Percentiles rank a stretch among this genome's conserved stretches.
These are phyloP conservation scores for Iris macrosiphon DNA, from an alignment of 106 monocot genomes.

Conservation along the genomic window DNA sequence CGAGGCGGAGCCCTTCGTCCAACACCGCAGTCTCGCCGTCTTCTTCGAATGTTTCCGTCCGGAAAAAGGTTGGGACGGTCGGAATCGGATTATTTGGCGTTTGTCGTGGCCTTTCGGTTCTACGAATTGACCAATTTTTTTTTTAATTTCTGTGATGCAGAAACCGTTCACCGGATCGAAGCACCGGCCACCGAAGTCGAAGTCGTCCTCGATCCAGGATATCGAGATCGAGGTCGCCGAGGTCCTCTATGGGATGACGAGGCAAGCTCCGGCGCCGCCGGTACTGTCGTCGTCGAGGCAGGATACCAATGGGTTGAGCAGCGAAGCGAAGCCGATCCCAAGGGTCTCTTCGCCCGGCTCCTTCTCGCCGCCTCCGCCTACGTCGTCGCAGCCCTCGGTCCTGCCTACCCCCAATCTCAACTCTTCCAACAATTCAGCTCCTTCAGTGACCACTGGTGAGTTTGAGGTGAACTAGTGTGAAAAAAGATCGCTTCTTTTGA, in stretches of 20 bases:
- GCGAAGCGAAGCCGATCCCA: constrained; percentile 36
- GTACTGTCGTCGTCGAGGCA: constrained; percentile 2
- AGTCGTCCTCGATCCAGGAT: constrained; percentile 51
- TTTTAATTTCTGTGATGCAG: constrained; percentile 30
- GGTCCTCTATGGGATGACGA: constrained; percentile 80
- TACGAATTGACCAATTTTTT: constrained; percentile 4
- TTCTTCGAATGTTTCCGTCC: constrained; percentile 50
- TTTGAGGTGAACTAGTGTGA: background rate
- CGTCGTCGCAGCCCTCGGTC: constrained; percentile 15
- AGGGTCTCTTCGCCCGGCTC: constrained; percentile 42
- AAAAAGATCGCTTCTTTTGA: too few relatives aligned
- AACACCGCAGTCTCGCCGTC: constrained; percentile 60
- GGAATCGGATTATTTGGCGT: background rate
- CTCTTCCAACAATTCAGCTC: constrained; percentile 5
- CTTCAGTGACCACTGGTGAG: constrained; percentile 41
- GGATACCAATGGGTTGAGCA: constrained; percentile 39
- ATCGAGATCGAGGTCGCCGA: constrained; percentile 96
- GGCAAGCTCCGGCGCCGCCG: constrained; percentile 47
- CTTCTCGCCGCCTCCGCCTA: constrained; percentile 17
- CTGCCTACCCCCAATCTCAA: constrained; percentile 15
- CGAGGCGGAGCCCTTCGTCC: constrained; percentile 38
- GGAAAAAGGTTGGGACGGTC: constrained; percentile 77
- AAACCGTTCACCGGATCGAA: constrained; percentile 39
- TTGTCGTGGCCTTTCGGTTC: too few relatives aligned
- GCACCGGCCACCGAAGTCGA: constrained; percentile 59